Conservation (phyloP, 2,329 filamentous ascomycete species). For the Colletotrichum zoysiae region DNA sequence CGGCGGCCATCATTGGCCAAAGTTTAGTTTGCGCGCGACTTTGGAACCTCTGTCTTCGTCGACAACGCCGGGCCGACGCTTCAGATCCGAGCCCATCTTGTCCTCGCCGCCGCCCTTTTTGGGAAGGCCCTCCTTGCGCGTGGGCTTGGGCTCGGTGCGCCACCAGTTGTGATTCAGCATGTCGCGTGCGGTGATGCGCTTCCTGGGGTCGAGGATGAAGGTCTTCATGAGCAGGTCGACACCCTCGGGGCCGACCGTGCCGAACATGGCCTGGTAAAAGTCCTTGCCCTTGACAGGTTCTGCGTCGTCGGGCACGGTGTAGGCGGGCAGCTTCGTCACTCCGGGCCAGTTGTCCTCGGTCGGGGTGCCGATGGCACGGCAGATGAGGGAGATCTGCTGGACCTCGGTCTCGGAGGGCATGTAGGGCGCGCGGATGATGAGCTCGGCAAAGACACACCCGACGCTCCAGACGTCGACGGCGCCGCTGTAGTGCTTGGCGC, state of each 20-base stretch:
- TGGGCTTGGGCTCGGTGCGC: constrained; percentile 85
- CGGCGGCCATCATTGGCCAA: constrained; percentile 61
- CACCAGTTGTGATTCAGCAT: constrained; percentile 90
- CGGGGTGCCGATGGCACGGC: constrained; percentile 87
- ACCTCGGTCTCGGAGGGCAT: constrained; percentile 88
- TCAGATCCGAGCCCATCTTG: constrained; percentile 85
- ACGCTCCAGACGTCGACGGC: constrained; percentile 96
- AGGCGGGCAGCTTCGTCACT: constrained; percentile 83
- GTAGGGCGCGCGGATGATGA: constrained; percentile 85
- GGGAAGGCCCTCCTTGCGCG: constrained; percentile 84
- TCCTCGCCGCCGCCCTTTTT: constrained; percentile 79
- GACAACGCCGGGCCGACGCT: constrained; percentile 78
- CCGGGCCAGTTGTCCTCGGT: constrained; percentile 97
- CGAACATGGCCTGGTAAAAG: constrained; percentile 82
- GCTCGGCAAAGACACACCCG: constrained; percentile 91
- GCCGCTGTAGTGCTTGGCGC: constrained; percentile 88
- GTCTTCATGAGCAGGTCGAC: constrained; percentile 91
- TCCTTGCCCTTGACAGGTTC: constrained; percentile 74
- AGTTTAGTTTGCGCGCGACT: constrained; percentile 86
- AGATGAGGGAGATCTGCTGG: constrained; percentile 87
- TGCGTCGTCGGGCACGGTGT: constrained; percentile 75
- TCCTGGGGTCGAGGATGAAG: constrained; percentile 86
- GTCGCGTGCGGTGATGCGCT: constrained; percentile 80
- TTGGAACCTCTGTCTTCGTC: constrained; percentile 78
- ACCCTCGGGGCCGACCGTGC: constrained; percentile 83